Evolutionary conservation across 108 stramenopile species (phyloP).

Genomic region (Skeletonema tropicum): DNA sequence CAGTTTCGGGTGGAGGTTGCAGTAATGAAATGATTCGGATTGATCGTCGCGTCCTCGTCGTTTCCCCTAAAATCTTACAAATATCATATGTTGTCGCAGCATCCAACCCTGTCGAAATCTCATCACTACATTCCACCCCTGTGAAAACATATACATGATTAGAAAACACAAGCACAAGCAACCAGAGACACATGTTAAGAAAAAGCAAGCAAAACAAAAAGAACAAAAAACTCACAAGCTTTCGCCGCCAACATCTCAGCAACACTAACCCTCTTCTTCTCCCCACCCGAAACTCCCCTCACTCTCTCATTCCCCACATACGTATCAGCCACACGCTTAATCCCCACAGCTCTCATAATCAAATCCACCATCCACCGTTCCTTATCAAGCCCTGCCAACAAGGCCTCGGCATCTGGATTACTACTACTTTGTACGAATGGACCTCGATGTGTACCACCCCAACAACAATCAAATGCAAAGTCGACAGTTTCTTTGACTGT

Average conservation of each 20-base stretch:
- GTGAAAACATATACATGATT: neutral
- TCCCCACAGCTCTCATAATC: conserved; percentile 60
- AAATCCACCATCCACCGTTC: conserved; percentile 48
- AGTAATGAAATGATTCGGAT: conserved; percentile 76
- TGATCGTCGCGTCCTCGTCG: conserved; percentile 26
- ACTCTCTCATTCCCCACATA: conserved; percentile 78
- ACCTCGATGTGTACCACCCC: conserved; percentile 47
- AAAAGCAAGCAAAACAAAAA: neutral
- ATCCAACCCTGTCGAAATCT: conserved; percentile 85
- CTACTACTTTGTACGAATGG: conserved; percentile 1
- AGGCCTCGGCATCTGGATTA: conserved; percentile 15
- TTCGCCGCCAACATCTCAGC: conserved; percentile 75
- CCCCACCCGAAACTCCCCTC: conserved; percentile 88
- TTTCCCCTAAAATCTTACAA: conserved; percentile 50
- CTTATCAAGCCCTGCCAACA: conserved; percentile 19
- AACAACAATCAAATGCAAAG: conserved; percentile 77
- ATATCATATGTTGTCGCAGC: conserved; percentile 87
- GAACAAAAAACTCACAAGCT: neutral
- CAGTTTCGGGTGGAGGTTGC: conserved; percentile 93
- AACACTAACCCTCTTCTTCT: conserved; percentile 88
- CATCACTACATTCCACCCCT: conserved; percentile 40
- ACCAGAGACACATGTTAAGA: too few species aligned
- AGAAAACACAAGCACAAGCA: neutral
- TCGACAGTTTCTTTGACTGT: conserved; percentile 81
- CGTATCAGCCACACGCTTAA: conserved; percentile 72